Evolutionary conservation across 495 filamentous ascomycete genomes (phyloP), one percentile per base, ranked within the genome.

Genomic region (Aspergillus carlsbadensis): DNA sequence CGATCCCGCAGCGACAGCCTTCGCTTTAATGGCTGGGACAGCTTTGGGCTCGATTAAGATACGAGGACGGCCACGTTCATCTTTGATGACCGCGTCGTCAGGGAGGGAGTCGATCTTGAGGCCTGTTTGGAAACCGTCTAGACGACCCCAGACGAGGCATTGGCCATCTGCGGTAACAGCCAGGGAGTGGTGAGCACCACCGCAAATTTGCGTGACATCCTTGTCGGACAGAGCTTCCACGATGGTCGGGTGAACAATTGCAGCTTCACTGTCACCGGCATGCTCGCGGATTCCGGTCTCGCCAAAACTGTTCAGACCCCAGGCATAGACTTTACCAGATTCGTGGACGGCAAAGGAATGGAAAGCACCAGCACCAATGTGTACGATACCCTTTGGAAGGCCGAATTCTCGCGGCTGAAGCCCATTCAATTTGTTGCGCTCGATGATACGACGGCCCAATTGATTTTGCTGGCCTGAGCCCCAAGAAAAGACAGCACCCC

Each of bases 301-400:
- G 43, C 86, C 88, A 65, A 88, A 96, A 67, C 86, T 90, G 74
- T 96, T 98, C 34, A 91, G 71, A 6, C 92, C 93, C 91, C 92
- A 98, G 18, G 85, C 78, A 70, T 82, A 93, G 54, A 94, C 85
- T 29, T 85, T 79, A 33, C 83, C 86, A 36, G 85, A 80, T 17
- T 80, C 76, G 70, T 87, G 84, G 56, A 96, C 78, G 39, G 91
- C 89, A 60, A 96, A 85, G 37, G 77, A 78, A 72, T 86, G 84
- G 65, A 81, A 81, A 35, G 73, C 70, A 33, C 83, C 85, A 59
- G 72, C 78, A 36, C 69, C 77, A 42, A 88, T 78, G 41, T 75
- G 69, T 8, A 71, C 72, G 42, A 85, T 82, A 34, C 78, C 75
- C 61, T 81, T 80, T 31, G 85, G 82, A 17, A 89, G 75, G 21